Evolutionary conservation across 2,329 filamentous ascomycete genomes (phyloP).

Genomic region (Epichloe amarillans): DNA sequence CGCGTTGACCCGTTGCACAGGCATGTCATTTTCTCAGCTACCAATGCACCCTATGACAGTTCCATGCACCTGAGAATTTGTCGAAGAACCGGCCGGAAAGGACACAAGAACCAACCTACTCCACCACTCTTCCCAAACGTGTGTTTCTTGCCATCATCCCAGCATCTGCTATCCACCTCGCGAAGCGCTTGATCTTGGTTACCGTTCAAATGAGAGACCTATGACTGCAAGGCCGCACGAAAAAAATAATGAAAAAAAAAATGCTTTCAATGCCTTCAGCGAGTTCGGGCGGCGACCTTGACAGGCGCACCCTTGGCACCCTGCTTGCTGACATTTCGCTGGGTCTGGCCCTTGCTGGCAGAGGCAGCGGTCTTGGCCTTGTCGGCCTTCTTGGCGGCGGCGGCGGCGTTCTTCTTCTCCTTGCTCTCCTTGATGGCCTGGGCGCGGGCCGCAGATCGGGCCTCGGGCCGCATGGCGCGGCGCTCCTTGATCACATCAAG

Average conservation of each 20-base stretch:
- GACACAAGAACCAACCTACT: conserved; percentile 27
- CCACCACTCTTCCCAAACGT: conserved; percentile 17
- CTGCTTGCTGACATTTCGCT: conserved; percentile 89
- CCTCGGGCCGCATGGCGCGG: conserved; percentile 87
- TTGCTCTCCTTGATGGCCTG: conserved; percentile 94
- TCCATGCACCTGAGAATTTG: conserved; percentile 26
- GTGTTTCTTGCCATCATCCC: conserved; percentile 5
- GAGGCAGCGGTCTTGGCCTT: conserved; percentile 85
- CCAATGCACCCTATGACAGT: conserved; percentile 29
- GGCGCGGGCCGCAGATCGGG: conserved; percentile 77
- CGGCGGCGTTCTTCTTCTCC: conserved; percentile 86
- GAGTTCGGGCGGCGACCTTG: conserved; percentile 78
- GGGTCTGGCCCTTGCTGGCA: conserved; percentile 63
- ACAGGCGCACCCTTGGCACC: conserved; percentile 78
- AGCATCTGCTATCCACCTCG: neutral
- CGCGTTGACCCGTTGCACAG: conserved; percentile 5
- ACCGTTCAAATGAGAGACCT: neutral
- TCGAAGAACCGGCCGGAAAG: conserved; percentile 29
- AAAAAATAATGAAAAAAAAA: neutral
- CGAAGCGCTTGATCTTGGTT: neutral
- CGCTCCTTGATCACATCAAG: conserved; percentile 99
- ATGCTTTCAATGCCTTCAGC: conserved; percentile 33
- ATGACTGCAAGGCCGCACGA: neutral
- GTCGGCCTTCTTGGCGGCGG: conserved; percentile 94
- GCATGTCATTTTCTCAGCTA: conserved; percentile 25